phyloP scores from a whole-genome alignment of 345 rosid genomes.

The Acer yangbiense region DNA sequence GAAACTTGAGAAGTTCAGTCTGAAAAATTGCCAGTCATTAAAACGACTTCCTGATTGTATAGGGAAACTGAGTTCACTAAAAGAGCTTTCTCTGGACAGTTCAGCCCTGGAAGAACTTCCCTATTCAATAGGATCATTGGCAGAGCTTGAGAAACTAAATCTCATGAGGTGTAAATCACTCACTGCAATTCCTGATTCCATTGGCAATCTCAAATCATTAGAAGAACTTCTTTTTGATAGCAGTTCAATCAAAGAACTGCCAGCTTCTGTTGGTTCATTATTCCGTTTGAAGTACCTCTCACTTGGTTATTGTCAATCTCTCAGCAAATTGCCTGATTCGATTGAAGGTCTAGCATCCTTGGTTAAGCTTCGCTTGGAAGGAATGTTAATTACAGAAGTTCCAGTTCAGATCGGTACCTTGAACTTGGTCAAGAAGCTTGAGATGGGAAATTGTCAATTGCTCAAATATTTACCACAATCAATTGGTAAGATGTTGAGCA shows the following conservation, averaged over 20 bases:
- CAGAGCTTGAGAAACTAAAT: constrained; percentile 10
- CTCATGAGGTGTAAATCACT: constrained; percentile 23
- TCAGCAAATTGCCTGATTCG: constrained; percentile 9
- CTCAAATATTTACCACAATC: constrained; percentile 9
- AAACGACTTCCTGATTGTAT: constrained; percentile 13
- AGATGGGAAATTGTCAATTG: not conserved
- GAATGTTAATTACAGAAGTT: not conserved
- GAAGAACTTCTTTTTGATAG: not conserved
- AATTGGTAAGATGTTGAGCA: constrained; percentile 12
- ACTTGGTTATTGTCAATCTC: not conserved
- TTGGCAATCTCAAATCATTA: constrained; percentile 23
- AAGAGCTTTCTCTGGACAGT: too few species aligned
- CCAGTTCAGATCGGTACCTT: not conserved
- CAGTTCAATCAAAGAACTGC: constrained; percentile 9
- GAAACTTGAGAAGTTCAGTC: constrained; percentile 24
- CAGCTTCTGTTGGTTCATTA: not conserved
- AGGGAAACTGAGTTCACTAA: constrained; percentile 21
- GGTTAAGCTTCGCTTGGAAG: not conserved
- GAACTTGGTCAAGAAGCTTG: constrained; percentile 6
- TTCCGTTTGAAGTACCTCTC: not conserved
- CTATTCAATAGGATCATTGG: too few species aligned
- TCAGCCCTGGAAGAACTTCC: too few species aligned
- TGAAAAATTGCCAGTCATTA: constrained; percentile 12
- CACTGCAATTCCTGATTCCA: constrained; percentile 18
- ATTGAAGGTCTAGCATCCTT: constrained; percentile 6